A percentile compares a stretch with the other conserved stretches of the same genome.
Evolutionary conservation across 352 stramenopile genomes (phyloP).

Genomic region (Globisporangium spiculum): DNA sequence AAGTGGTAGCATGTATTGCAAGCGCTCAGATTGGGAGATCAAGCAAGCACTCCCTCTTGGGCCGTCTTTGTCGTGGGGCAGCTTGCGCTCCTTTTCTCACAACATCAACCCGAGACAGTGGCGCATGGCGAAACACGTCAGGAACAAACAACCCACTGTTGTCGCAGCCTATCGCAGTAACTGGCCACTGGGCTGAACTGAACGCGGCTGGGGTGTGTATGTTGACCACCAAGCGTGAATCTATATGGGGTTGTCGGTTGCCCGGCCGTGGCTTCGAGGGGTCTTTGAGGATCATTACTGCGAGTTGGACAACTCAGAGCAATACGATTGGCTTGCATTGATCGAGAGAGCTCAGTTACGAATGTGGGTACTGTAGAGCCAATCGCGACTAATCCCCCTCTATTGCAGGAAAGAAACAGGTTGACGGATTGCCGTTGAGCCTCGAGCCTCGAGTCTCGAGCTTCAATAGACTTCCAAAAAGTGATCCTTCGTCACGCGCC

Average conservation of each 20-base stretch:
- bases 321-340: not conserved
- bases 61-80: not conserved
- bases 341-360: not conserved
- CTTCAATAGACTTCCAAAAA: not conserved
- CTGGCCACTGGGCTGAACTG: not conserved
- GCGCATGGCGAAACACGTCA: not conserved
- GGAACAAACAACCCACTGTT: not conserved
- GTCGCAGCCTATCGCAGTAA: not conserved
- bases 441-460: not conserved
- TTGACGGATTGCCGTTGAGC: not conserved
- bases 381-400: not conserved
- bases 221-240: not conserved
- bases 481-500: not conserved
- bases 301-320: not conserved
- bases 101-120: not conserved
- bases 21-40: not conserved
- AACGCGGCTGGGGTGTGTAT: not conserved
- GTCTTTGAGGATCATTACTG: not conserved
- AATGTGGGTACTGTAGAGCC: not conserved
- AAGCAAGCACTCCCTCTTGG: not conserved
- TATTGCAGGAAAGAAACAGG: not conserved
- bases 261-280: not conserved
- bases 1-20: too few relatives aligned
- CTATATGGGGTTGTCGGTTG: not conserved
- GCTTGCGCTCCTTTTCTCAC: not conserved